phyloP scores from a whole-genome alignment of 345 rosid genomes.

The Rhodomyrtus tomentosa region DNA sequence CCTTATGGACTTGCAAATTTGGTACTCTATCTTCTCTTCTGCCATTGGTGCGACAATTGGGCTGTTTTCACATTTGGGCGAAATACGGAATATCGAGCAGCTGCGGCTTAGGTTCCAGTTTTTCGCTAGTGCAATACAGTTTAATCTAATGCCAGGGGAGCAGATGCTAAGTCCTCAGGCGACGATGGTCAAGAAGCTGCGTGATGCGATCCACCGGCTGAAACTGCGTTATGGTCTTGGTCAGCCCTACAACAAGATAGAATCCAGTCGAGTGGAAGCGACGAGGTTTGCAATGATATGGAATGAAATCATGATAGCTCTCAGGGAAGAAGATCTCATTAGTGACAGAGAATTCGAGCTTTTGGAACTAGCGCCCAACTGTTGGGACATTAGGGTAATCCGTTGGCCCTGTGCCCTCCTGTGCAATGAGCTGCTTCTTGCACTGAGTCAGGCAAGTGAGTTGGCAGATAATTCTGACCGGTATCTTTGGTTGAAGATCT shows the following conservation, averaged over 20 bases:
- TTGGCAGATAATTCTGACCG: constrained; percentile 57
- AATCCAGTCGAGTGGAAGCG: constrained; percentile 78
- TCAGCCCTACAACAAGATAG: constrained; percentile 62
- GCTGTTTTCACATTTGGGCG: constrained; percentile 81
- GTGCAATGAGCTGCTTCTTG: constrained; percentile 80
- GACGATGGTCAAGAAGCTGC: constrained; percentile 60
- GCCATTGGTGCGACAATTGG: constrained; percentile 57
- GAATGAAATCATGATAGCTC: constrained; percentile 67
- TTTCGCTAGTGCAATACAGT: constrained; percentile 86
- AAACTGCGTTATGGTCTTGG: constrained; percentile 84
- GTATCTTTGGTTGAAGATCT: constrained; percentile 75
- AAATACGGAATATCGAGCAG: constrained; percentile 76
- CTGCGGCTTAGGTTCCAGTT: constrained; percentile 88
- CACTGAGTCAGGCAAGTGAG: constrained; percentile 71
- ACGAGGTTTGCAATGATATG: constrained; percentile 81
- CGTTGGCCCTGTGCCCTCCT: constrained; percentile 91
- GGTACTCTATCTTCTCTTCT: constrained; percentile 77
- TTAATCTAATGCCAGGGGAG: constrained; percentile 80
- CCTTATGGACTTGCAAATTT: constrained; percentile 78
- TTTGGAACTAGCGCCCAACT: constrained; percentile 70
- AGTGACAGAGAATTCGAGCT: constrained; percentile 71
- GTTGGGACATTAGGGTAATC: constrained; percentile 72
- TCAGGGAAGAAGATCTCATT: constrained; percentile 85
- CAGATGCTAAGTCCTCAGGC: constrained; percentile 28
- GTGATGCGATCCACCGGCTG: constrained; percentile 67